Conservation (phyloP, 257 asterid species). For the Penstemon newberryi region DNA sequence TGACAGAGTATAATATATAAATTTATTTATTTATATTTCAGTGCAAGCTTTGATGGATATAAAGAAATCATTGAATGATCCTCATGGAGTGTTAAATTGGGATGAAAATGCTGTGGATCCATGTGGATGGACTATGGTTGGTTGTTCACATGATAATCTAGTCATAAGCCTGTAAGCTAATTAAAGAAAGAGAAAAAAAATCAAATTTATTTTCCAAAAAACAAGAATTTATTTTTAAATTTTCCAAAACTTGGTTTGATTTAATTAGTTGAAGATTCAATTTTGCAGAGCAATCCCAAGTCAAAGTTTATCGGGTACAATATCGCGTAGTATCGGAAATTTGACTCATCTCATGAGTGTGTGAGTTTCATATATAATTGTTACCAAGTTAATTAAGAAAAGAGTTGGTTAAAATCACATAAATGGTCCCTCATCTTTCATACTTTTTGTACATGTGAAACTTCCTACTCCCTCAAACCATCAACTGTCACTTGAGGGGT, state of each 20-base stretch:
- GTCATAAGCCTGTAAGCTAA: conserved; percentile 68
- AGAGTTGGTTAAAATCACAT: background rate
- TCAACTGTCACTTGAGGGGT: too few relatives aligned
- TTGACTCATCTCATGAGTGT: conserved; percentile 71
- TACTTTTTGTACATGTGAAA: too few relatives aligned
- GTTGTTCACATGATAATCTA: conserved; percentile 58
- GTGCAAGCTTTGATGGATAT: conserved; percentile 89
- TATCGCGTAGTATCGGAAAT: conserved; percentile 72
- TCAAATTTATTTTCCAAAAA: too few relatives aligned
- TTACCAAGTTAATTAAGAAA: background rate
- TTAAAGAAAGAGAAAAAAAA: background rate
- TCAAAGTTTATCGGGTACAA: conserved; percentile 73
- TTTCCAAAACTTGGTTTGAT: conserved; percentile 16
- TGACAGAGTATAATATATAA: background rate
- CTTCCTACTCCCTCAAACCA: too few relatives aligned
- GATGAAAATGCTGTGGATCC: conserved; percentile 89
- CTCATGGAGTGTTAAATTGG: conserved; percentile 73
- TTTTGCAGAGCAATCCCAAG: conserved; percentile 80
- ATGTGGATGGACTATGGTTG: conserved; percentile 84
- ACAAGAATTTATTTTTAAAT: background rate
- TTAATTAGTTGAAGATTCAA: conserved; percentile 1
- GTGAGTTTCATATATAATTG: conserved; percentile 48
- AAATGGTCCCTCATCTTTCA: too few relatives aligned
- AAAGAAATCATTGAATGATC: conserved; percentile 61
- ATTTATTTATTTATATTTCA: conserved; percentile 25